Evolutionary conservation across 768 basidiomycete genomes (phyloP).

Genomic region (Lentinula raphanica): DNA sequence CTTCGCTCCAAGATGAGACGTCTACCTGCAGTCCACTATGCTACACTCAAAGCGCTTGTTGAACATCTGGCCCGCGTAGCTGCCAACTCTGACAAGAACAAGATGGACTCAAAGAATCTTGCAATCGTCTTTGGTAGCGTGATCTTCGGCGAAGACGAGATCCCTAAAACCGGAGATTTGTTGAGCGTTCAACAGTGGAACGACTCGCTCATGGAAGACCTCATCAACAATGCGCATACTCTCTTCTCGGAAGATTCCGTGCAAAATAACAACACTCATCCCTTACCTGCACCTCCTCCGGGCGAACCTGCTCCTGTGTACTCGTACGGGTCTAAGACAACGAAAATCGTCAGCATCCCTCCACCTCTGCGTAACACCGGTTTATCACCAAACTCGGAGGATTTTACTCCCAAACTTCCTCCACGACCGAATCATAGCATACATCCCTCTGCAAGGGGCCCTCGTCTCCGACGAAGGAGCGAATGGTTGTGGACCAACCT

Average conservation of each 20-base stretch:
- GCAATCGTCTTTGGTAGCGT: conserved; percentile 88
- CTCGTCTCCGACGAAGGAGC: conserved; percentile 42
- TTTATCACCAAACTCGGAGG: conserved; percentile 39
- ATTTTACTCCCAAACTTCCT: conserved; percentile 72
- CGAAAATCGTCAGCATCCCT: conserved; percentile 53
- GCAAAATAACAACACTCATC: conserved; percentile 35
- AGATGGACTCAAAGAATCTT: conserved; percentile 91
- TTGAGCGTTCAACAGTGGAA: conserved; percentile 71
- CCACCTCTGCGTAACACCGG: conserved; percentile 20
- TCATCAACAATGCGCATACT: conserved; percentile 63
- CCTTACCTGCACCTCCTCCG: conserved; percentile 66
- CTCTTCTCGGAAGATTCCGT: conserved; percentile 56
- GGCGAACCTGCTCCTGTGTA: conserved; percentile 55
- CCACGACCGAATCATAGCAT: conserved; percentile 67
- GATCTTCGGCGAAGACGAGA: conserved; percentile 89
- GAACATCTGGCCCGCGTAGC: conserved; percentile 80
- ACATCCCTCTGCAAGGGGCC: conserved; percentile 67
- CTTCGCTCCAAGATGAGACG: conserved; percentile 84
- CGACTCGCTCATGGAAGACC: conserved; percentile 73
- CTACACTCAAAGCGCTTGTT: conserved; percentile 71
- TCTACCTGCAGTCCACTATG: conserved; percentile 78
- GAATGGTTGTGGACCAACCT: conserved; percentile 20
- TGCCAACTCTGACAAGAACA: conserved; percentile 65
- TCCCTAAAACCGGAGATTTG: conserved; percentile 73
- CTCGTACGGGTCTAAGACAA: conserved; percentile 68